Conservation (phyloP, 495 filamentous ascomycete species). For the Penicillium chermesinum region DNA sequence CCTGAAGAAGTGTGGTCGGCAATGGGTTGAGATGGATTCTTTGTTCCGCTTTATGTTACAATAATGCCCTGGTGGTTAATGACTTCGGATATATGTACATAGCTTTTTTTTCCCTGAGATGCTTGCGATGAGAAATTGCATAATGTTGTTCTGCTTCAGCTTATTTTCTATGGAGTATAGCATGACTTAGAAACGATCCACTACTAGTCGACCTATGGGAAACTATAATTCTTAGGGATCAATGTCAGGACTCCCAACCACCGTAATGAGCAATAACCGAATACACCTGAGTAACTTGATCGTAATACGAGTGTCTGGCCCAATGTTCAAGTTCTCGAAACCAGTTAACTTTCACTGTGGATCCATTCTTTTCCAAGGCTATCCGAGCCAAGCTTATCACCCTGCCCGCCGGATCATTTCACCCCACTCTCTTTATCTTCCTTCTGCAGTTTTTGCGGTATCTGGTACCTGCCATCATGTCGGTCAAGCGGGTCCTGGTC, state of each 20-base stretch:
- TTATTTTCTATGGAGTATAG: no score
- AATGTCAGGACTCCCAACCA: no score
- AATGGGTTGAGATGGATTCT: slow-evolving; percentile 94
- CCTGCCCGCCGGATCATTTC: slow-evolving; percentile 7
- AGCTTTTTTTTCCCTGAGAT: slow-evolving; percentile 9
- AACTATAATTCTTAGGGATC: no score
- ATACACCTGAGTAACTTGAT: no score
- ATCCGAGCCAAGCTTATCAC: no score
- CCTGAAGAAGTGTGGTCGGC: slow-evolving; percentile 86
- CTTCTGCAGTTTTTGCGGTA: slow-evolving; percentile 4
- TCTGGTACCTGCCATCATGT: slow-evolving; percentile 26
- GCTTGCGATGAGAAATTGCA: slow-evolving; percentile 15
- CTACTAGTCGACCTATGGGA: no score
- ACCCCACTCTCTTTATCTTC: slow-evolving; percentile 39
- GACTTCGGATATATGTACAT: slow-evolving; percentile 24
- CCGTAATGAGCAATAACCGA: no score
- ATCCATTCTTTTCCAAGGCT: no score
- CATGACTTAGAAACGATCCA: no score
- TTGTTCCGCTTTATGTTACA: slow-evolving; percentile 69
- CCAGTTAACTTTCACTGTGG: no score
- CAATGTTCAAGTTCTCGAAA: no score
- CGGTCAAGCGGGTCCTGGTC: slow-evolving; percentile 58
- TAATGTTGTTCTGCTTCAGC: slow-evolving; percentile 9
- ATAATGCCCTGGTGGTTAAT: slow-evolving; percentile 22
- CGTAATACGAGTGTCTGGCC: no score